Percentiles rank a stretch among this genome's conserved stretches.
phyloP scores from a whole-genome alignment of 441 rosid species.

The Mallotus japonicus region DNA sequence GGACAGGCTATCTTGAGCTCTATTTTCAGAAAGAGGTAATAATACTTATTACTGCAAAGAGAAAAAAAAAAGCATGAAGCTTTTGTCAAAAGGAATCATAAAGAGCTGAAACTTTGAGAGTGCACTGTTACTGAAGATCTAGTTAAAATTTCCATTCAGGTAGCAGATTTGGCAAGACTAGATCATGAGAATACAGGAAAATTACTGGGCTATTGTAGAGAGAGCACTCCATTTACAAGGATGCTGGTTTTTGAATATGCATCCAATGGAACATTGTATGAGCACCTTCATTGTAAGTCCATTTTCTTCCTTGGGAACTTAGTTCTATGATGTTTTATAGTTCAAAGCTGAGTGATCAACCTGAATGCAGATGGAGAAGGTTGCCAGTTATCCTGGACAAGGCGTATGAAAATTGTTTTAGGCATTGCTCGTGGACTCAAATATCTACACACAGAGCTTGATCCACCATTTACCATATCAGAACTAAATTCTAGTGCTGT shows the following conservation, averaged over 20 bases:
- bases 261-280: conserved; percentile 90
- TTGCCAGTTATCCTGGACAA: conserved; percentile 78
- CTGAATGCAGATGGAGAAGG: conserved; percentile 83
- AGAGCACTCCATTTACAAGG: conserved; percentile 77
- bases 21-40: conserved; percentile 91
- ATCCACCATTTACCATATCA: conserved; percentile 89
- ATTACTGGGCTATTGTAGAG: conserved; percentile 83
- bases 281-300: conserved; percentile 90
- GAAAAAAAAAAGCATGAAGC: not conserved
- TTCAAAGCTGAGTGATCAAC: conserved; percentile 23
- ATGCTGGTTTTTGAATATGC: conserved; percentile 96
- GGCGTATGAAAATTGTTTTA: conserved; percentile 80
- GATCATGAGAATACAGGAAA: conserved; percentile 79
- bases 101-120: conserved; percentile 5
- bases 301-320: conserved; percentile 15
- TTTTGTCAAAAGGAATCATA: conserved; percentile 7
- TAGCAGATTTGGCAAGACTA: conserved; percentile 90
- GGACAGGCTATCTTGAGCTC: conserved; percentile 95
- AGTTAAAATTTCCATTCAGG: conserved; percentile 46
- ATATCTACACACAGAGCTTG: conserved; percentile 83
- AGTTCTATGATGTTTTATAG: conserved; percentile 15
- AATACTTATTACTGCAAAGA: conserved; percentile 1
- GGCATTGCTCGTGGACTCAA: conserved; percentile 92
- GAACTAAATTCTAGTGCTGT: conserved; percentile 84
- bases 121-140: conserved; percentile 19